These are phyloP conservation scores for Globisporangium takayamanum DNA, from an alignment of 352 stramenopile species.

Conservation along the genomic window DNA sequence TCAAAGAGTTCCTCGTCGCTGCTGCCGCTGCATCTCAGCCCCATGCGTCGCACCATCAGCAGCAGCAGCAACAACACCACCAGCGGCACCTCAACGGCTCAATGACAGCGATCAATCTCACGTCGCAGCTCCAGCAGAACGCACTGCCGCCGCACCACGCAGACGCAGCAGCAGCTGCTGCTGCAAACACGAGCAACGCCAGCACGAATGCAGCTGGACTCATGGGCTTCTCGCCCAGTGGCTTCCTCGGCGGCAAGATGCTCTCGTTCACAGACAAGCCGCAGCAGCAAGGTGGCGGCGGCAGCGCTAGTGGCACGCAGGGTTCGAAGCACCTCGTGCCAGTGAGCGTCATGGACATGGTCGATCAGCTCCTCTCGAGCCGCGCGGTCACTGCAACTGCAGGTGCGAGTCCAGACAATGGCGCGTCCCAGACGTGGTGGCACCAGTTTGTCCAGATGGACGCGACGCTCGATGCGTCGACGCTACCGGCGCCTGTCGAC, in stretches of 20 bases:
- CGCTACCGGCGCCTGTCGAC: slow-evolving; percentile 4
- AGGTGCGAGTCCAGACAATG: background rate
- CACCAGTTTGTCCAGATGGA: slow-evolving; percentile 28
- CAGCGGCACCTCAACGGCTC: slow-evolving; percentile 1
- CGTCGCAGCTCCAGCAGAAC: background rate
- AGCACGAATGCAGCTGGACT: background rate
- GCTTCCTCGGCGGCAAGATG: slow-evolving; percentile 15
- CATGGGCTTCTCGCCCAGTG: slow-evolving; percentile 12
- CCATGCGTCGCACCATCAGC: background rate
- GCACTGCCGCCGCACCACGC: background rate
- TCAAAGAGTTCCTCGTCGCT: slow-evolving; percentile 19
- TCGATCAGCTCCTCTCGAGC: slow-evolving; percentile 32
- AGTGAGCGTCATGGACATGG: slow-evolving; percentile 27
- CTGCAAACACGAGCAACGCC: background rate
- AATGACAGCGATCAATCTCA: background rate
- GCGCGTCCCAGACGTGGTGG: slow-evolving; percentile 14
- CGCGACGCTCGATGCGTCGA: slow-evolving; percentile 18
- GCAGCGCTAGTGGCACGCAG: background rate
- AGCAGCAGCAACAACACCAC: slow-evolving; percentile 1
- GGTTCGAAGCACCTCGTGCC: slow-evolving; percentile 23
- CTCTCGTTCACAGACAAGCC: slow-evolving; percentile 12
- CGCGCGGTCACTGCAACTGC: slow-evolving; percentile 5
- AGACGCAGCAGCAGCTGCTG: background rate
- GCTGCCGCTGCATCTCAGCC: background rate
- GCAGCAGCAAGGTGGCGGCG: background rate